Base-by-base conservation (phyloP, 1,284 basidiomycete genomes). In the Mycena citricolor region DNA sequence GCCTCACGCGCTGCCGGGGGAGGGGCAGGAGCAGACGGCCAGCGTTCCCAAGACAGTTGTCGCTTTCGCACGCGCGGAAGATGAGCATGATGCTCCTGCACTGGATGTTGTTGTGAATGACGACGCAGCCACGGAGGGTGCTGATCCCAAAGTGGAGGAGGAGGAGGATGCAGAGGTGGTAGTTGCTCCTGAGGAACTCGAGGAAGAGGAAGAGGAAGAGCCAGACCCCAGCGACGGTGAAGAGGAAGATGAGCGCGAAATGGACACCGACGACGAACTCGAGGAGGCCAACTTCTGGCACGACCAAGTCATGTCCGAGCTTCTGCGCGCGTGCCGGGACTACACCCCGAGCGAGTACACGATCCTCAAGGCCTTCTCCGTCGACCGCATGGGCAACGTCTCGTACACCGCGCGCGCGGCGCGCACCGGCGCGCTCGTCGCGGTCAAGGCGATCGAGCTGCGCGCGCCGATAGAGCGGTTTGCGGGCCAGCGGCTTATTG, bases 401-500 rank as follows among this genome's bases (percentile, higher is more conserved):
- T 37, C 34, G 24, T 43, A 48, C 39, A 48, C 46, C 21, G 50
- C 50, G 1, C 36, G 39, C 17, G 50, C 46, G 0, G 35, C 24
- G 11, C 50, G 46, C 25, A 52, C 50, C 5, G 46, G 46, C 17
- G 42, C 44, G 24, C 12, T 36, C 25, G 46, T 52, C 24, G 22
- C 39, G 28, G 21, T 48, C 17, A 43, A 40, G 7, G n/a, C 23
- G 16, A 42, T 26, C 13, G 8, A 14, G 4, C 50, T 52, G 35
- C 23, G 23, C 11, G 22, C 38, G 4, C 50, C 50, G 1, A 29
- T 52, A 24, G 42, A 44, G 22, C 30, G 42, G 2, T 42, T 42
- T 17, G 16, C 32, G 13, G 50, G 50, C 12, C 42, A 98, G 69
- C 79, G 98, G 32, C 97, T 98, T 60, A 93, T 98, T 49, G 98